Evolutionary conservation across 495 filamentous ascomycete species (phyloP).

Genomic region (Penicillium lagena): DNA sequence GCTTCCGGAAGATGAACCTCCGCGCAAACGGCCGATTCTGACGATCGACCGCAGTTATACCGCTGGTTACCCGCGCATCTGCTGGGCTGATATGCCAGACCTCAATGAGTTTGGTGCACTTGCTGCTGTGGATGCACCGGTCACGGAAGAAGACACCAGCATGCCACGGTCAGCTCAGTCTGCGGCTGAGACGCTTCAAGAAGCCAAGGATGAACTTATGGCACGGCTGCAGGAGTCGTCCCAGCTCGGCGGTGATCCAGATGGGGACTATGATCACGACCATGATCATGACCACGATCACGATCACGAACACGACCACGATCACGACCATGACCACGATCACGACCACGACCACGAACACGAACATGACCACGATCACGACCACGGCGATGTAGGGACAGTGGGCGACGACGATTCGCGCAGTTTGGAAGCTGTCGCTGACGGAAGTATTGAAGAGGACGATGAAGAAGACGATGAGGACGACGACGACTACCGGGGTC

Average conservation of each 20-base stretch:
- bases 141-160: slow-evolving; percentile 42
- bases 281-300: slow-evolving; percentile 24
- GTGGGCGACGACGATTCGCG: slow-evolving; percentile 43
- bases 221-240: slow-evolving; percentile 46
- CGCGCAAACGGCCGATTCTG: slow-evolving; percentile 37
- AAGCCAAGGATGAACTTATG: slow-evolving; percentile 55
- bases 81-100: slow-evolving; percentile 44
- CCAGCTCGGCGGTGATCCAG: slow-evolving; percentile 34
- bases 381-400: slow-evolving; percentile 42
- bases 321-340: slow-evolving; percentile 16
- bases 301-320: slow-evolving; percentile 4
- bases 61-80: slow-evolving; percentile 38
- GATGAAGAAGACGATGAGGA: slow-evolving; percentile 39
- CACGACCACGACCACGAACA: slow-evolving; percentile 24
- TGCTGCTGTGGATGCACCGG: slow-evolving; percentile 27
- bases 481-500: slow-evolving; percentile 71
- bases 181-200: slow-evolving; percentile 46
- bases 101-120: slow-evolving; percentile 33
- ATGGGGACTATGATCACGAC: slow-evolving; percentile 34
- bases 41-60: slow-evolving; percentile 40
- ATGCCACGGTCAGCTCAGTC: slow-evolving; percentile 49
- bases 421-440: slow-evolving; percentile 37
- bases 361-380: slow-evolving; percentile 39
- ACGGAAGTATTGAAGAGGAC: slow-evolving; percentile 44
- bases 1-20: slow-evolving; percentile 31